Percentiles rank a stretch among this genome's conserved stretches.
phyloP scores from a whole-genome alignment of 371 early-diverging fungal species.

The Dichotomocladium elegans region DNA sequence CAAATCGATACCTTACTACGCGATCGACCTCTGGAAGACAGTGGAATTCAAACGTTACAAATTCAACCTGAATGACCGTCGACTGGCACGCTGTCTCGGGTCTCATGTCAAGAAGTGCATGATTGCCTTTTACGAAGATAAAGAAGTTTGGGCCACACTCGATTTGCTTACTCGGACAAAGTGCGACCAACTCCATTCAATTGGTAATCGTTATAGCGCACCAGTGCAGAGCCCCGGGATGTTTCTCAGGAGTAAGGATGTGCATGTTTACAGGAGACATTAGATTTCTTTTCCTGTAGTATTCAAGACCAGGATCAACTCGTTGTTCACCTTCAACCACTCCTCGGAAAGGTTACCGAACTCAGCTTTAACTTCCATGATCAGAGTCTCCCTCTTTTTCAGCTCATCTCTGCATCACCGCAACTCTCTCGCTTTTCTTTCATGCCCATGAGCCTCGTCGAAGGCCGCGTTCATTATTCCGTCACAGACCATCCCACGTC shows the following conservation, averaged over 20 bases:
- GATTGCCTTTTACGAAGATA: not conserved
- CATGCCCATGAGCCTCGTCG: too few relatives aligned
- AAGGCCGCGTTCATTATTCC: not conserved
- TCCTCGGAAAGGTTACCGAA: not conserved
- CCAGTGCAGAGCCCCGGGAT: not conserved
- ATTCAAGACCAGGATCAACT: not conserved
- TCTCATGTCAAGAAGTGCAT: not conserved
- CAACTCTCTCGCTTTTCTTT: not conserved
- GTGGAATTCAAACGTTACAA: not conserved
- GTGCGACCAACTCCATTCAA: not conserved
- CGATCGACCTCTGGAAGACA: not conserved
- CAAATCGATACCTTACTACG: not conserved
- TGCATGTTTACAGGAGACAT: too few relatives aligned
- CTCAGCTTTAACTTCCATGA: not conserved
- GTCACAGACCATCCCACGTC: not conserved
- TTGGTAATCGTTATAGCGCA: not conserved
- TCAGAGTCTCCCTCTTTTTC: not conserved
- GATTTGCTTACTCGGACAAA: not conserved
- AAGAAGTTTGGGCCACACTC: not conserved
- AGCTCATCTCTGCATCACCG: not conserved
- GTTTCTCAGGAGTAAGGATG: too few relatives aligned
- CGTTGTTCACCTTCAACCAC: not conserved
- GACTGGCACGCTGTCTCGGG: not conserved
- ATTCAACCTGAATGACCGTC: not conserved
- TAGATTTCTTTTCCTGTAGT: too few relatives aligned